These are phyloP conservation scores for Vigna hirtella DNA, from an alignment of 306 rosid genomes.

Conservation along the genomic window DNA sequence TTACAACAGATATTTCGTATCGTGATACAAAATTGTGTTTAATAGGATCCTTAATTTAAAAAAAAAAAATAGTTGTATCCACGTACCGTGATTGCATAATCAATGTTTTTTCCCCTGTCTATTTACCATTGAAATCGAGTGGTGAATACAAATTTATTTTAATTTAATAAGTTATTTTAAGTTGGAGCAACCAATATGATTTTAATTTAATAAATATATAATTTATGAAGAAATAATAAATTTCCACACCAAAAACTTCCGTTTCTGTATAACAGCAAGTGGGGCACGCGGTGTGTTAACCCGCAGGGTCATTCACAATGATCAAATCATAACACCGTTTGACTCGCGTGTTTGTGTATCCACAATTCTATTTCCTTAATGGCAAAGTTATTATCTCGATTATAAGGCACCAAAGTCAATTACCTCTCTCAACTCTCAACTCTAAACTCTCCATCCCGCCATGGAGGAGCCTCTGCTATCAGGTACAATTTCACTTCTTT, in stretches of 20 bases:
- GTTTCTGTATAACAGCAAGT: background rate
- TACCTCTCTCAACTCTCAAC: background rate
- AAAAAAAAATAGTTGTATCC: too few relatives aligned
- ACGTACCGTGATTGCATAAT: too few relatives aligned
- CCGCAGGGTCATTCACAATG: conserved; percentile 22
- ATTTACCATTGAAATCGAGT: background rate
- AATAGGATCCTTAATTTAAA: too few relatives aligned
- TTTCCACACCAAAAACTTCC: background rate
- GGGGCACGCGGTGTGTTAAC: conserved; percentile 33
- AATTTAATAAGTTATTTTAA: too few relatives aligned
- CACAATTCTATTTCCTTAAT: conserved; percentile 49
- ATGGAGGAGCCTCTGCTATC: conserved; percentile 85
- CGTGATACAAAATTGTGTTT: too few relatives aligned
- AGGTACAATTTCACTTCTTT: conserved; percentile 53
- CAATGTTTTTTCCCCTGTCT: too few relatives aligned
- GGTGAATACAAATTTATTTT: too few relatives aligned
- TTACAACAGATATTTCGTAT: too few relatives aligned
- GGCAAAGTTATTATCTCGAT: conserved; percentile 37
- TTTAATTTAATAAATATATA: too few relatives aligned
- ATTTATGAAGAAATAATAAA: background rate
- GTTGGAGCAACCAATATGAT: background rate
- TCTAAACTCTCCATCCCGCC: background rate
- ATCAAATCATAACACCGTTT: conserved; percentile 12
- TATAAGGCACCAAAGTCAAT: conserved; percentile 31
- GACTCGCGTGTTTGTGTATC: conserved; percentile 28